Evolutionary conservation across 352 stramenopile species (phyloP).

Genomic region (Plasmopara muralis): DNA sequence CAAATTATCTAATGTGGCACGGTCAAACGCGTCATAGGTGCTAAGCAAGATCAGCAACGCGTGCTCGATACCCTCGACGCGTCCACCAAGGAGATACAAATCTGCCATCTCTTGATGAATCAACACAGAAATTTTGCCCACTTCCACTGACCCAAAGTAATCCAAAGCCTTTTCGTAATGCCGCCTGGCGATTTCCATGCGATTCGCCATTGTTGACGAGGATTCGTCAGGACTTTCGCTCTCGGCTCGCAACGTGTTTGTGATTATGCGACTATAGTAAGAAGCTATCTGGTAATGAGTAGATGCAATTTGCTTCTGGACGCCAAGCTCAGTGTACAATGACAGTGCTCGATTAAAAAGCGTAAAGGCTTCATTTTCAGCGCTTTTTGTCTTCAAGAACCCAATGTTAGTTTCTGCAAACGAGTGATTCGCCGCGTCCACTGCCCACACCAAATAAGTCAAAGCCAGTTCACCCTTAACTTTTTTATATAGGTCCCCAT

Average conservation of each 20-base stretch:
- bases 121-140: constrained; percentile 73
- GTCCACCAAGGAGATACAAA: constrained; percentile 59
- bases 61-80: constrained; percentile 69
- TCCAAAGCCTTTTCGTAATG: constrained; percentile 79
- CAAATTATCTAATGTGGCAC: constrained; percentile 5
- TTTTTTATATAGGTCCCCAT: constrained; percentile 51
- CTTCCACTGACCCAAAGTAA: constrained; percentile 65
- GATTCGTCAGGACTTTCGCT: constrained; percentile 7
- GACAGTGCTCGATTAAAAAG: constrained; percentile 70
- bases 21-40: constrained; percentile 63
- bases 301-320: constrained; percentile 64
- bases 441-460: constrained; percentile 76
- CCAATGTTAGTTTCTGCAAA: constrained; percentile 2
- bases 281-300: constrained; percentile 85
- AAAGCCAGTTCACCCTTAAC: constrained; percentile 78
- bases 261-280: constrained; percentile 63
- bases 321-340: constrained; percentile 64
- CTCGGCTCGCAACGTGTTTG: constrained; percentile 26
- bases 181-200: constrained; percentile 75
- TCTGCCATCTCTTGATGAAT: constrained; percentile 79
- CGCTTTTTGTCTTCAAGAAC: constrained; percentile 19
- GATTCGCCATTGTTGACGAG: constrained; percentile 39
- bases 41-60: constrained; percentile 69
- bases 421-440: constrained; percentile 40
- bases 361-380: constrained; percentile 42